Evolutionary conservation across 2,329 filamentous ascomycete species (phyloP).

Genomic region (Penicillium crustosum): DNA sequence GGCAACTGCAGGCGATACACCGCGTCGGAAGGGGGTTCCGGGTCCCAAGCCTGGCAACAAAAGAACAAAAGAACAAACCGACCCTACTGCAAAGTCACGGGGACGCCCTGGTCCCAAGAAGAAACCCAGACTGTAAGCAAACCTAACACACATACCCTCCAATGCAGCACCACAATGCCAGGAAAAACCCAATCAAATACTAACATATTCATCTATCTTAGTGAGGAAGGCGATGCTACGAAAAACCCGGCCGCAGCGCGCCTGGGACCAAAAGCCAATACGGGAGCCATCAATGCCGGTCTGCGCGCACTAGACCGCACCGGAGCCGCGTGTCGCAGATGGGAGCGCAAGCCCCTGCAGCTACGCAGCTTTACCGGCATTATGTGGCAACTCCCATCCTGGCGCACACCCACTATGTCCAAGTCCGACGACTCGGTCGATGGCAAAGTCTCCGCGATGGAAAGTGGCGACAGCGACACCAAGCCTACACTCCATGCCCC

Average conservation of each 20-base stretch:
- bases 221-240: constrained; percentile 52
- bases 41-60: constrained; percentile 66
- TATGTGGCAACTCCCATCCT: constrained; percentile 76
- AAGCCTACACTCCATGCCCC: constrained; percentile 54
- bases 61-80: constrained; percentile 45
- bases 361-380: constrained; percentile 93
- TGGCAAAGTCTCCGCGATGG: constrained; percentile 54
- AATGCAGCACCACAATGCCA: neutral
- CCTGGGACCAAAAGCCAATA: constrained; percentile 93
- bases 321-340: constrained; percentile 88
- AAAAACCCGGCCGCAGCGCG: constrained; percentile 60
- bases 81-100: constrained; percentile 59
- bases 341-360: constrained; percentile 77
- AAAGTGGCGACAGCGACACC: constrained; percentile 55
- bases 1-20: constrained; percentile 45
- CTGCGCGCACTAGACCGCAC: constrained; percentile 90
- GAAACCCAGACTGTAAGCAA: constrained; percentile 85
- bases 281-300: constrained; percentile 94
- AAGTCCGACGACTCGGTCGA: constrained; percentile 61
- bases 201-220: constrained; percentile 26
- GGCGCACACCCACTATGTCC: constrained; percentile 59
- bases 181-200: neutral
- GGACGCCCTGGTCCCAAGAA: constrained; percentile 96
- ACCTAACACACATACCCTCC: neutral
- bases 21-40: constrained; percentile 75